phyloP scores from a whole-genome alignment of 2,329 filamentous ascomycete species.

The Cordyceps tenuipes region DNA sequence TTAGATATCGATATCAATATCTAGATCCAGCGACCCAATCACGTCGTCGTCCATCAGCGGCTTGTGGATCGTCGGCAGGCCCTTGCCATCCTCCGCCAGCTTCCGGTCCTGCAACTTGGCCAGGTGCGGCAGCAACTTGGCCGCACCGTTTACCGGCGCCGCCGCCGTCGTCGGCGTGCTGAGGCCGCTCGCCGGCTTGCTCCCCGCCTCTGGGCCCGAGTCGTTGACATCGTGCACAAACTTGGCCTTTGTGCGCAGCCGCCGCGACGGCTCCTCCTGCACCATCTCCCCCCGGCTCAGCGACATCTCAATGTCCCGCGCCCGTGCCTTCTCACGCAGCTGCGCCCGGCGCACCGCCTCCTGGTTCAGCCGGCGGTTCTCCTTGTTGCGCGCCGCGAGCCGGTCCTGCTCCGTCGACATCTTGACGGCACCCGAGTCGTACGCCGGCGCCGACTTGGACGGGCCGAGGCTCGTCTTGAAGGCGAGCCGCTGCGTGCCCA shows the following conservation, averaged over 20 bases:
- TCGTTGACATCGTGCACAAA: constrained; percentile 57
- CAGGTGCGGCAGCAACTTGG: constrained; percentile 41
- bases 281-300: constrained; percentile 55
- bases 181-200: constrained; percentile 39
- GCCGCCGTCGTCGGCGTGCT: constrained; percentile 41
- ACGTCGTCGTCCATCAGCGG: constrained; percentile 86
- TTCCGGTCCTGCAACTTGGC: constrained; percentile 46
- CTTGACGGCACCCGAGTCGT: constrained; percentile 25
- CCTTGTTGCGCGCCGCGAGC: constrained; percentile 72
- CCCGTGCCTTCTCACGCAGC: constrained; percentile 64
- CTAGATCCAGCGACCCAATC: constrained; percentile 79
- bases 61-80: constrained; percentile 62
- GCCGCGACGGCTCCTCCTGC: constrained; percentile 50
- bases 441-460: constrained; percentile 30
- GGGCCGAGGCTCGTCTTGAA: constrained; percentile 56
- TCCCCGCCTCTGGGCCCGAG: constrained; percentile 21
- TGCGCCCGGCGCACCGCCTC: constrained; percentile 88
- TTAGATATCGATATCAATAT: constrained; percentile 83
- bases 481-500: constrained; percentile 64
- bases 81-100: constrained; percentile 50
- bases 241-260: constrained; percentile 59
- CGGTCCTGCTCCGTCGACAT: constrained; percentile 66
- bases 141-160: constrained; percentile 37
- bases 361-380: constrained; percentile 77
- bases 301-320: constrained; percentile 51